Conservation (phyloP, 2,329 filamentous ascomycete species). For the Phialemonium atrogriseum region DNA sequence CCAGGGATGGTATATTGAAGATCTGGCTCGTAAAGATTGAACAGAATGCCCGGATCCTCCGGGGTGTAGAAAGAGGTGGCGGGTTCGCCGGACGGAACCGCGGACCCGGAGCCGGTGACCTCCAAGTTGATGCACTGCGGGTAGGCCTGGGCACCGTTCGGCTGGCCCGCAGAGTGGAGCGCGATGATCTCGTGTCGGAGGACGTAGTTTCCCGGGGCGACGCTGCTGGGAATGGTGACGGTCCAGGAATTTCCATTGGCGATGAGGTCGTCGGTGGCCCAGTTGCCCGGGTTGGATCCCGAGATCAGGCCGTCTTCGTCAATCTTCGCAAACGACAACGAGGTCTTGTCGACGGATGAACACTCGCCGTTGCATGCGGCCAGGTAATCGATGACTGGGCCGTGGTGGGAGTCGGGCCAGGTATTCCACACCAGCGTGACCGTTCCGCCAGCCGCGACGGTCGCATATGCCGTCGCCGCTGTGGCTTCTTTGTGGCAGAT, state of each 20-base stretch:
- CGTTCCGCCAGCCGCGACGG: conserved; percentile 19
- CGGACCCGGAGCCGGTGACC: conserved; percentile 36
- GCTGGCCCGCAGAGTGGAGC: conserved; percentile 33
- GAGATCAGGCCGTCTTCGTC: conserved; percentile 15
- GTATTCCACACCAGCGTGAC: conserved; percentile 20
- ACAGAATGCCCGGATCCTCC: conserved; percentile 1
- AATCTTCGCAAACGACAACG: too few species aligned
- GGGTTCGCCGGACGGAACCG: background rate
- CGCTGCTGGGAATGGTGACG: conserved; percentile 34
- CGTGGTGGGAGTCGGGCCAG: conserved; percentile 7
- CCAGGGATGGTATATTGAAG: conserved; percentile 4
- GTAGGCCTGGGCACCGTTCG: conserved; percentile 40
- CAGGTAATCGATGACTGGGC: conserved; percentile 3
- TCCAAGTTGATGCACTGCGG: conserved; percentile 51
- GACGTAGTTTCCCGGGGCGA: conserved; percentile 41
- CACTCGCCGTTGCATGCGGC: conserved; percentile 2
- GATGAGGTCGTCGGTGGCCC: conserved; percentile 34
- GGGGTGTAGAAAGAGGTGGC: conserved; percentile 1
- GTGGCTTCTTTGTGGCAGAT: conserved; percentile 26
- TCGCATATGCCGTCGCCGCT: conserved; percentile 19
- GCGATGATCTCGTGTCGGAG: conserved; percentile 44
- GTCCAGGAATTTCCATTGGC: conserved; percentile 40
- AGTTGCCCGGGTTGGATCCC: conserved; percentile 19
- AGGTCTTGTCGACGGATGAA: conserved; percentile 2
- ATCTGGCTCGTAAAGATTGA: conserved; percentile 5